Percentiles rank a stretch among this genome's conserved stretches.
phyloP scores from a whole-genome alignment of 2,329 filamentous ascomycete genomes.

The Lasiodiplodia gonubiensis region DNA sequence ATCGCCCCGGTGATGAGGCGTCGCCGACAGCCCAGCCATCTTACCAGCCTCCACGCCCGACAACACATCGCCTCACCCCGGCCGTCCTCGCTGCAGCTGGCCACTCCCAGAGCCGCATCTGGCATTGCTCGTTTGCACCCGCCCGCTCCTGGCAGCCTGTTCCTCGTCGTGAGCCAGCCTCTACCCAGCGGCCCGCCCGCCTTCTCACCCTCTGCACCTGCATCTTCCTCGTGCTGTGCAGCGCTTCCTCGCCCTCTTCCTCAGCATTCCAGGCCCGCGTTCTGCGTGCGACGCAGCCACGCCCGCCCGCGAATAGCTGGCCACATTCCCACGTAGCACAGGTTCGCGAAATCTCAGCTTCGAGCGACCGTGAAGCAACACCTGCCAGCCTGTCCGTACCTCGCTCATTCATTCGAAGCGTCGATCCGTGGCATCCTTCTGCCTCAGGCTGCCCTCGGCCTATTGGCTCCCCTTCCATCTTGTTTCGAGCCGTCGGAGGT shows the following conservation, averaged over 20 bases:
- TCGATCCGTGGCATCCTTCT: background rate
- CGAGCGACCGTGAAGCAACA: slow-evolving; percentile 21
- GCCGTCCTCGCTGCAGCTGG: slow-evolving; percentile 11
- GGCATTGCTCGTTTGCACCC: slow-evolving; percentile 15
- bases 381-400: slow-evolving; percentile 2
- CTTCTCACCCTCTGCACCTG: slow-evolving; percentile 20
- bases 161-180: background rate
- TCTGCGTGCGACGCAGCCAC: slow-evolving; percentile 20
- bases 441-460: background rate
- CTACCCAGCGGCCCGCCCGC: slow-evolving; percentile 15
- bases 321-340: slow-evolving; percentile 11
- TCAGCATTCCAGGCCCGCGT: slow-evolving; percentile 16
- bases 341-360: slow-evolving; percentile 20
- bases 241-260: background rate
- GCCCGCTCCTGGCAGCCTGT: slow-evolving; percentile 10
- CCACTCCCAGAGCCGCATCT: slow-evolving; percentile 21
- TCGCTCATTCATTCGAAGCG: slow-evolving; percentile 13
- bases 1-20: slow-evolving; percentile 11
- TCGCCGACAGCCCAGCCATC: background rate
- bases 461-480: slow-evolving; percentile 1
- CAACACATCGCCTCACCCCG: slow-evolving; percentile 22
- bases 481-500: background rate
- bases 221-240: slow-evolving; percentile 19
- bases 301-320: slow-evolving; percentile 16
- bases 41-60: slow-evolving; percentile 6